Evolutionary conservation across 345 rosid genomes (phyloP), one percentile per base, ranked within the genome.

Genomic region (Eucalyptus regnans): DNA sequence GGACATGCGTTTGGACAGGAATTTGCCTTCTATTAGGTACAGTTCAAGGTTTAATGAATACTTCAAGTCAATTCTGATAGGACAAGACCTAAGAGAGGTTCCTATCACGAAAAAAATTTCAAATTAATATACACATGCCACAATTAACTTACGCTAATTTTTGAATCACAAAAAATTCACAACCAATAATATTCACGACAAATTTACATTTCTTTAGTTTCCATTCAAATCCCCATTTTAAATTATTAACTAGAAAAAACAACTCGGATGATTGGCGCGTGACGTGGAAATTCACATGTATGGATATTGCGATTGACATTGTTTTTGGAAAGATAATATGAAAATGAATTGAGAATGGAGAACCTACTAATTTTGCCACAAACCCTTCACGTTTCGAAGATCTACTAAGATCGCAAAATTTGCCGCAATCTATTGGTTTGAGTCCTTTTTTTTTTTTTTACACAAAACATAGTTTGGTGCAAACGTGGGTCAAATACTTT

Each of bases 221-320:
- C 15, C 5, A 25, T 60, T 27, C 0, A 12, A 25, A 12, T 60
- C 16, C 66, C 7, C 66, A 60, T 12, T 60, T 60, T 3, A 60
- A 25, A 56, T 56, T 23, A 56, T 22, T 56, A 23, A 56, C 29
- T 56, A 9, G 3, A 23, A 23, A 56, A 56, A 23, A 52, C 2
- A 52, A 52, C 0, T 52, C 0, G 0, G 0, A 1, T 3, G 9
- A 52, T 52, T 52, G 25, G 0, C 0, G 1, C 2, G 0, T 52
- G 58, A 52, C 0, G 25, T 18, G 29, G 3, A 56, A 23, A 56
- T 56, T 56, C 12, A 56, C 29, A 22, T 2, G 3, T 56, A 56
- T 23, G 1, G 29, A 23, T 22, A 22, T 56, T 29, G 23, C 0
- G 3, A 56, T 8, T 23, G 29, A 23, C 0, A 2, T 7, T 3